A percentile compares a stretch with the other conserved stretches of the same genome.
phyloP scores from a whole-genome alignment of 257 asterid genomes.

The Solanum bukasovii region DNA sequence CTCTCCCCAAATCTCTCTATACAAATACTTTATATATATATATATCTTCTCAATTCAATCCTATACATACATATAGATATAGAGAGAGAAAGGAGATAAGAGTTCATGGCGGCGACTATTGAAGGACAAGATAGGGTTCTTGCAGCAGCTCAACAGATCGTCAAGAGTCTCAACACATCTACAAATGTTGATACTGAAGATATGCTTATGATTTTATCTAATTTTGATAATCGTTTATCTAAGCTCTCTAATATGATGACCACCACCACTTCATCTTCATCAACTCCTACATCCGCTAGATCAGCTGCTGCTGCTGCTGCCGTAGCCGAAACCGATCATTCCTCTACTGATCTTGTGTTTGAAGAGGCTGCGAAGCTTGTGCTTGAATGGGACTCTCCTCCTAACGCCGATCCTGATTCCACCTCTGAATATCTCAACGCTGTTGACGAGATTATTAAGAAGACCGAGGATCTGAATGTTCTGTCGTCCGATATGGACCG shows the following conservation, averaged over 20 bases:
- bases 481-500: slow-evolving; percentile 42
- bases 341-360: slow-evolving; percentile 31
- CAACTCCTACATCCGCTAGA: background rate
- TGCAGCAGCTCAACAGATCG: slow-evolving; percentile 90
- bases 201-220: slow-evolving; percentile 63
- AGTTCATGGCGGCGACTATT: slow-evolving; percentile 48
- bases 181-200: slow-evolving; percentile 50
- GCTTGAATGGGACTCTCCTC: slow-evolving; percentile 15
- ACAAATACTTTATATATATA: background rate
- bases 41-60: background rate
- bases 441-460: slow-evolving; percentile 61
- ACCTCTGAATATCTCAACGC: slow-evolving; percentile 48
- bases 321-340: slow-evolving; percentile 6
- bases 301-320: background rate
- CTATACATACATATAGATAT: background rate
- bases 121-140: slow-evolving; percentile 75
- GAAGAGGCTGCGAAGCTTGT: slow-evolving; percentile 55
- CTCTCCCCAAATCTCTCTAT: background rate
- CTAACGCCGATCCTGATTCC: slow-evolving; percentile 22
- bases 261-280: slow-evolving; percentile 4
- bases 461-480: slow-evolving; percentile 56
- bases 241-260: slow-evolving; percentile 43
- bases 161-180: slow-evolving; percentile 65
- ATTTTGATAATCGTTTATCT: slow-evolving; percentile 76
- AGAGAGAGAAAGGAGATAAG: background rate